A percentile compares a stretch with the other conserved stretches of the same genome.
Evolutionary conservation across 441 rosid genomes (phyloP).

Genomic region (Eruca vesicaria): DNA sequence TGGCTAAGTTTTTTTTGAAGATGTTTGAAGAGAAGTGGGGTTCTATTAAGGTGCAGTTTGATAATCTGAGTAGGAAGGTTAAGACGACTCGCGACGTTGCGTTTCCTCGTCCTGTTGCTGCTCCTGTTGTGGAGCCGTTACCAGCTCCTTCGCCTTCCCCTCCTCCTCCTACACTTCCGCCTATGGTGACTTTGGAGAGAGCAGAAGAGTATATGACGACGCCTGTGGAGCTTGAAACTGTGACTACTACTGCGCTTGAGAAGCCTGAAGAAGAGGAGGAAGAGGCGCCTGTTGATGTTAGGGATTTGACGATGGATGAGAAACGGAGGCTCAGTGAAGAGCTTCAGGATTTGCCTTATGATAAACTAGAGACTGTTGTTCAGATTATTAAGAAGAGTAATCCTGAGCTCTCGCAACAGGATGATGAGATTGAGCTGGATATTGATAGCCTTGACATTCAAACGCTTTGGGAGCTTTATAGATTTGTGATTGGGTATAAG

Average conservation of each 20-base stretch:
- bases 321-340: conserved; percentile 58
- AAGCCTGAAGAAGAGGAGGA: conserved; percentile 36
- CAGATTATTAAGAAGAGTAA: conserved; percentile 65
- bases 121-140: conserved; percentile 35
- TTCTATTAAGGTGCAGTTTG: conserved; percentile 42
- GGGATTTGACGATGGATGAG: conserved; percentile 68
- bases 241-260: conserved; percentile 26
- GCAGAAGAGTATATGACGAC: conserved; percentile 45
- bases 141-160: conserved; percentile 25
- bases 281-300: conserved; percentile 36
- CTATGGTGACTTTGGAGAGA: conserved; percentile 41
- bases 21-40: conserved; percentile 72
- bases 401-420: conserved; percentile 62
- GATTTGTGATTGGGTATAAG: conserved; percentile 53
- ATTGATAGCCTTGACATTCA: conserved; percentile 74
- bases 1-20: conserved; percentile 57
- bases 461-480: conserved; percentile 87
- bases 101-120: conserved; percentile 38
- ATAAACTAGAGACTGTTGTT: conserved; percentile 50
- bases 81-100: conserved; percentile 27
- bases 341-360: conserved; percentile 65
- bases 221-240: conserved; percentile 37
- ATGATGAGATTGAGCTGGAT: conserved; percentile 89
- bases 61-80: conserved; percentile 34
- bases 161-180: conserved; percentile 34